Evolutionary conservation across 1,284 basidiomycete species (phyloP).

Genomic region (Wallemia mellicola): DNA sequence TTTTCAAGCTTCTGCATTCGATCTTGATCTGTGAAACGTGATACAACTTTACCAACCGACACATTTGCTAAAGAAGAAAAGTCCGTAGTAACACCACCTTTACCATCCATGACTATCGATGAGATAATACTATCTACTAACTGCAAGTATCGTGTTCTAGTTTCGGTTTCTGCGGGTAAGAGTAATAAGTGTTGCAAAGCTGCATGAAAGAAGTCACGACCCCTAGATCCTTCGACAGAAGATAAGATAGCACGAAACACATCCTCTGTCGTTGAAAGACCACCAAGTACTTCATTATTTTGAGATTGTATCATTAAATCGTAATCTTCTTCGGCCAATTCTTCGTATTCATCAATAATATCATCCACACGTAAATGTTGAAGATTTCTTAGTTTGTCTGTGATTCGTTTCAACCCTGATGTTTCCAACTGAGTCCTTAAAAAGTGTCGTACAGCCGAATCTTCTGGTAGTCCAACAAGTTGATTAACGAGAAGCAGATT

Average conservation of each 20-base stretch:
- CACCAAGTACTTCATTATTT: slow-evolving; percentile 14
- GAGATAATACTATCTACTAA: slow-evolving; percentile 77
- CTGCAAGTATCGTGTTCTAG: slow-evolving; percentile 63
- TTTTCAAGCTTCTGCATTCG: slow-evolving; percentile 27
- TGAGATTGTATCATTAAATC: slow-evolving; percentile 44
- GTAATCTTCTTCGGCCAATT: slow-evolving; percentile 42
- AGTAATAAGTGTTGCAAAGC: slow-evolving; percentile 76
- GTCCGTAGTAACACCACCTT: slow-evolving; percentile 35
- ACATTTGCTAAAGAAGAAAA: slow-evolving; percentile 62
- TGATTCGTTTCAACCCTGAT: slow-evolving; percentile 44
- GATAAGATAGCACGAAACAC: slow-evolving; percentile 53
- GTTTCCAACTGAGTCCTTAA: slow-evolving; percentile 66
- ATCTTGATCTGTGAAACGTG: slow-evolving; percentile 74
- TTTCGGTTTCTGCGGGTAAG: slow-evolving; percentile 41
- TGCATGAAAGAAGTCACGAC: slow-evolving; percentile 61
- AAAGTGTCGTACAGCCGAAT: slow-evolving; percentile 53
- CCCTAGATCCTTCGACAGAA: slow-evolving; percentile 42
- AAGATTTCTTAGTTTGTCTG: slow-evolving; percentile 39
- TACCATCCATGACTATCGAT: slow-evolving; percentile 65
- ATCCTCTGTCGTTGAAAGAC: slow-evolving; percentile 29
- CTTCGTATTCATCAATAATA: slow-evolving; percentile 35
- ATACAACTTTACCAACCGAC: slow-evolving; percentile 63
- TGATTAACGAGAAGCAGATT: slow-evolving; percentile 41
- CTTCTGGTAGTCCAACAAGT: slow-evolving; percentile 32
- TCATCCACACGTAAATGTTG: slow-evolving; percentile 31